These are phyloP conservation scores for Geotrichum candidum DNA, from an alignment of 1,139 yeast genomes.

Conservation along the genomic window DNA sequence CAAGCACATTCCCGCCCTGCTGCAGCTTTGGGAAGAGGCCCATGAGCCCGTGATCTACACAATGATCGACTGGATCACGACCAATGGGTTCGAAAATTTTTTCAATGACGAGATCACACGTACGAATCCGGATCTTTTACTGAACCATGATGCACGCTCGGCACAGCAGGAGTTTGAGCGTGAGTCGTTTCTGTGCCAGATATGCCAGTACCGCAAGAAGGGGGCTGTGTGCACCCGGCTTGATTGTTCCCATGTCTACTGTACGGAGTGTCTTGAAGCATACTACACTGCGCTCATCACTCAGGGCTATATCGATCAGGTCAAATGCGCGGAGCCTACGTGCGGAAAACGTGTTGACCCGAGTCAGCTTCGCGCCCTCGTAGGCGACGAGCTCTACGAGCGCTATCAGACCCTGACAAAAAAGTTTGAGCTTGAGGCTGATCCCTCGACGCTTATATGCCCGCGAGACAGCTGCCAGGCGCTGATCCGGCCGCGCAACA, in stretches of 20 bases:
- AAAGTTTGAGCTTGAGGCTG: constrained; percentile 42
- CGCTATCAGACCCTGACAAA: constrained; percentile 40
- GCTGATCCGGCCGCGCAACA: constrained; percentile 41
- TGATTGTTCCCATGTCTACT: constrained; percentile 50
- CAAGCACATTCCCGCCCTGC: constrained; percentile 25
- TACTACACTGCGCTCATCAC: constrained; percentile 45
- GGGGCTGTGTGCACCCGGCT: constrained; percentile 45
- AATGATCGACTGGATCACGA: constrained; percentile 30
- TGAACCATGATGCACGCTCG: constrained; percentile 24
- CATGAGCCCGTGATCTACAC: constrained; percentile 43
- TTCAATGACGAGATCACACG: constrained; percentile 38
- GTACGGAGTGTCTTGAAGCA: constrained; percentile 45
- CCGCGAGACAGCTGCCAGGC: constrained; percentile 46
- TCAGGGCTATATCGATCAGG: constrained; percentile 48
- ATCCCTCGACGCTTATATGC: constrained; percentile 50
- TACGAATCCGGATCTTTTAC: constrained; percentile 24
- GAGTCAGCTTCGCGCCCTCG: constrained; percentile 27
- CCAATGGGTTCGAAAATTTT: neutral
- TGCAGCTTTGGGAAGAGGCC: constrained; percentile 36
- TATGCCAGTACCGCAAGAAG: constrained; percentile 50
- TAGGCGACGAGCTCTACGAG: constrained; percentile 34
- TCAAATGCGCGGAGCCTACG: constrained; percentile 54
- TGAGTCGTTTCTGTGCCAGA: constrained; percentile 49
- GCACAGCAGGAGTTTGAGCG: constrained; percentile 35
- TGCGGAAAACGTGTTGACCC: constrained; percentile 22